Evolutionary conservation across 2,329 filamentous ascomycete genomes (phyloP), one percentile per base, ranked within the genome.

Genomic region (Neophaeococcomyces aloes): DNA sequence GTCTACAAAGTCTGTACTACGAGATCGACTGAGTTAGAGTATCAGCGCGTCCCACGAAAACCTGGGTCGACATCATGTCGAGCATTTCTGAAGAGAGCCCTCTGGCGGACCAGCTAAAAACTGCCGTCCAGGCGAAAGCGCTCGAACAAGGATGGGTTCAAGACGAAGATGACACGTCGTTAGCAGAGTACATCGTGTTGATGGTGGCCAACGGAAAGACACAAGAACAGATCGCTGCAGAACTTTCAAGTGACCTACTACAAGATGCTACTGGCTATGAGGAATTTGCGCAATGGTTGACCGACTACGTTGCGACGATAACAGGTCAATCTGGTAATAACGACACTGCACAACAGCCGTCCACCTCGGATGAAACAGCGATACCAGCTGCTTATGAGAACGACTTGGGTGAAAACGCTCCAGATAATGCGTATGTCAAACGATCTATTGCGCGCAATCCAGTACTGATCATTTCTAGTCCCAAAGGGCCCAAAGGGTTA

Each of bases 151-250:
- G 88, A 57, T 96, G 91, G 89, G 87, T 80, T 49, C 80, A 83
- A 23, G 83, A 81, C 49, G 83, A 86, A 55, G 77, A 79, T 58
- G 86, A 89, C 63, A 81, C 81, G 18, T 85, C 86, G 29, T 76
- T 98, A 47, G 82, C 87, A 47, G 91, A 98, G 67, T 98, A 96
- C 67, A 91, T 98, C 54, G 83, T 96, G 47, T 78, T 96, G 51
- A 95, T 96, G 89, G 76, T 98, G 25, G 86, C 86, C 50, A 96
- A 95, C 66, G 86, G 88, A 57, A 95, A 94, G 65, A 87, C 83
- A 3, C 82, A 94, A 61, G 79, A 88, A 39, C 83, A 95, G 61
- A 89, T 98, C 53, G 83, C 87, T 7, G 71, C 77, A 33, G 91
- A 98, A 61, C 78, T 98, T 11, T 83, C 88, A 1, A 83, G 81